Conservation (phyloP, 225 moss, liverwort and hornwort genomes). For the Bryum argenteum region DNA sequence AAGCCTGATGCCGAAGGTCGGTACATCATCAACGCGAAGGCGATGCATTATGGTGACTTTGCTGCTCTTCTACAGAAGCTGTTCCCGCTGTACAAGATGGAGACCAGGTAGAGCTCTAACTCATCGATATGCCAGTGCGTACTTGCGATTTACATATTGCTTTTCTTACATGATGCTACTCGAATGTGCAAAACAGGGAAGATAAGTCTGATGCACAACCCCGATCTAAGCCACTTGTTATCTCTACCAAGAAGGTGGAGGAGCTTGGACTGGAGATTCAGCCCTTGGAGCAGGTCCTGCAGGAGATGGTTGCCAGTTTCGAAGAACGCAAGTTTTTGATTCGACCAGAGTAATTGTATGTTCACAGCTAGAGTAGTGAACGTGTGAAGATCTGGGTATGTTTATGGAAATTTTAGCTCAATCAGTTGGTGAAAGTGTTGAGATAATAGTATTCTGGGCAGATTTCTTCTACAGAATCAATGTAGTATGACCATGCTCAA, state of each 20-base stretch:
- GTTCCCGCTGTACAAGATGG: slow-evolving; percentile 52
- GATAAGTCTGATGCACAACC: background rate
- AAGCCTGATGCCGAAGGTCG: slow-evolving; percentile 70
- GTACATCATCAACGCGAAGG: slow-evolving; percentile 29
- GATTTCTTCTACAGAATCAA: no score
- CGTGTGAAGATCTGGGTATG: no score
- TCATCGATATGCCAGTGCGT: no score
- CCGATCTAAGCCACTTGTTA: background rate
- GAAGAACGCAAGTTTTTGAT: slow-evolving; percentile 16
- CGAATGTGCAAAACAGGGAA: slow-evolving; percentile 15
- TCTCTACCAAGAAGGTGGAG: slow-evolving; percentile 26
- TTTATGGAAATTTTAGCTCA: no score
- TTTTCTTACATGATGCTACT: background rate
- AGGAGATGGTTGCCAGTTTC: slow-evolving; percentile 32
- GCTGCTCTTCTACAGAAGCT: slow-evolving; percentile 42
- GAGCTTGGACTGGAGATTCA: slow-evolving; percentile 22
- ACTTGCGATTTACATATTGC: background rate
- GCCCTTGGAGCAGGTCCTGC: slow-evolving; percentile 36
- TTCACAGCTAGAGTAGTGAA: no score
- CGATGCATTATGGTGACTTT: slow-evolving; percentile 40
- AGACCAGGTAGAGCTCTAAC: slow-evolving; percentile 39
- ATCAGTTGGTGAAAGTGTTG: no score
- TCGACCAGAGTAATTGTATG: background rate
- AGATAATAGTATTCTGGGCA: no score
- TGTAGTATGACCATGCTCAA: no score